phyloP scores from a whole-genome alignment of 768 basidiomycete species.

The Rhodosporidiobolus sp. region DNA sequence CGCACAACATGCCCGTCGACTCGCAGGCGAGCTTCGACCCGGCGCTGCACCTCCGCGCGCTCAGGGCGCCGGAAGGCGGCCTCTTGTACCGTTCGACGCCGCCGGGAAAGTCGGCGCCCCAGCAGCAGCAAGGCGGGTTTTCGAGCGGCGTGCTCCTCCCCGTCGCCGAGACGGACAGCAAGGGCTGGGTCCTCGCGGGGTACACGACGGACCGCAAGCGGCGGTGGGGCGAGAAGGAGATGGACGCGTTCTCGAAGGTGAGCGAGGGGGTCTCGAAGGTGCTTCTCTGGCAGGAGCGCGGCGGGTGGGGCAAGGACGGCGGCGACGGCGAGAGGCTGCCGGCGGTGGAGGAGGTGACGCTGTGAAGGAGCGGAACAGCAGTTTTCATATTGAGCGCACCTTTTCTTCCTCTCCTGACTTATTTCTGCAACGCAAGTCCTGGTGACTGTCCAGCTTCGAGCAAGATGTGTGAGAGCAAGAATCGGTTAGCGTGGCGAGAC shows the following conservation, averaged over 20 bases:
- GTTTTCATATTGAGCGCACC: too few relatives aligned
- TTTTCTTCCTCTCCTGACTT: too few relatives aligned
- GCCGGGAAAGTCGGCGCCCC: not conserved
- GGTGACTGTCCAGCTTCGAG: too few relatives aligned
- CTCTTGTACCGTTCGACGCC: slow-evolving; percentile 23
- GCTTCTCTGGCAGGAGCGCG: slow-evolving; percentile 16
- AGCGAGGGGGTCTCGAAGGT: slow-evolving; percentile 15
- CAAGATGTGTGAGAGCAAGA: too few relatives aligned
- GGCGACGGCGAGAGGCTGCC: too few relatives aligned
- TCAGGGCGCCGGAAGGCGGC: slow-evolving; percentile 28
- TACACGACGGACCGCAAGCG: slow-evolving; percentile 10
- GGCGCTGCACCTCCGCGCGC: slow-evolving; percentile 20
- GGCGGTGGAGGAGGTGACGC: too few relatives aligned
- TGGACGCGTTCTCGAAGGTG: slow-evolving; percentile 17
- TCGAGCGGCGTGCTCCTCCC: slow-evolving; percentile 27
- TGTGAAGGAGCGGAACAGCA: too few relatives aligned
- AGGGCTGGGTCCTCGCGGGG: slow-evolving; percentile 30
- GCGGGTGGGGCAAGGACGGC: not conserved
- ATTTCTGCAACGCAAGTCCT: too few relatives aligned
- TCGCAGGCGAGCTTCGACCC: slow-evolving; percentile 25
- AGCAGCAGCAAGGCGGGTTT: slow-evolving; percentile 4
- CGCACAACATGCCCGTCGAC: slow-evolving; percentile 23
- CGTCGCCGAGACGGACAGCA: slow-evolving; percentile 2
- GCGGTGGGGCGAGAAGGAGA: slow-evolving; percentile 27
- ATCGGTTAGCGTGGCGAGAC: too few relatives aligned